Evolutionary conservation across 306 rosid genomes (phyloP).

Genomic region (Lathyrus oleraceus): DNA sequence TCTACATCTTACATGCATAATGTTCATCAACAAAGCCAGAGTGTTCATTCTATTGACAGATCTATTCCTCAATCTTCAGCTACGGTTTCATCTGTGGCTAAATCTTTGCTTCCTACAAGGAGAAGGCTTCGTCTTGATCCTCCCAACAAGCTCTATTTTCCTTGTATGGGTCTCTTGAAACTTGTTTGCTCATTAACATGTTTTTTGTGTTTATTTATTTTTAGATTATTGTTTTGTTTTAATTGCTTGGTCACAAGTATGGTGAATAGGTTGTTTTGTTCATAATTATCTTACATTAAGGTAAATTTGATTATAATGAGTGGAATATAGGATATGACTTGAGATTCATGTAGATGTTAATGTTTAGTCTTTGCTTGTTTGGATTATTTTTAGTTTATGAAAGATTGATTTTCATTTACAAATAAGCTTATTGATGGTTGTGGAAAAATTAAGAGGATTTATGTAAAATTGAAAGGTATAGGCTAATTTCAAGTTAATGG

Average conservation of each 20-base stretch:
- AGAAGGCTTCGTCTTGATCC: slow-evolving; percentile 96
- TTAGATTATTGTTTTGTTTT: slow-evolving; percentile 9
- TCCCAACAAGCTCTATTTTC: slow-evolving; percentile 86
- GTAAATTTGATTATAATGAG: slow-evolving; percentile 8
- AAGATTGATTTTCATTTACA: not conserved
- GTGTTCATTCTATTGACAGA: slow-evolving; percentile 59
- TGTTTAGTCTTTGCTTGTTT: not conserved
- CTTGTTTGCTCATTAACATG: not conserved
- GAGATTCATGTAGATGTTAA: slow-evolving; percentile 28
- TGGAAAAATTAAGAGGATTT: not conserved
- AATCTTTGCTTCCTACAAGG: slow-evolving; percentile 79
- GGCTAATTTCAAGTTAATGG: not conserved
- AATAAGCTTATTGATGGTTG: not conserved
- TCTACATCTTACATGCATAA: slow-evolving; percentile 53
- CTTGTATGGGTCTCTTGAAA: slow-evolving; percentile 54
- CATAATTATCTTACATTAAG: slow-evolving; percentile 17
- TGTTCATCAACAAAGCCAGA: slow-evolving; percentile 52
- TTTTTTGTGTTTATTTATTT: slow-evolving; percentile 28
- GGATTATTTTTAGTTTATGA: not conserved
- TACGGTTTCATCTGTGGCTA: slow-evolving; percentile 71
- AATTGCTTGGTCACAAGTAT: slow-evolving; percentile 23
- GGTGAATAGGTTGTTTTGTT: slow-evolving; percentile 19
- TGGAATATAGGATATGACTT: slow-evolving; percentile 28
- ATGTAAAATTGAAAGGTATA: not conserved
- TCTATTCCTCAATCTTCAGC: slow-evolving; percentile 50